Percentiles rank a stretch among this genome's conserved stretches.
Evolutionary conservation across 768 basidiomycete species (phyloP).

Genomic region (Leccinum boreale): DNA sequence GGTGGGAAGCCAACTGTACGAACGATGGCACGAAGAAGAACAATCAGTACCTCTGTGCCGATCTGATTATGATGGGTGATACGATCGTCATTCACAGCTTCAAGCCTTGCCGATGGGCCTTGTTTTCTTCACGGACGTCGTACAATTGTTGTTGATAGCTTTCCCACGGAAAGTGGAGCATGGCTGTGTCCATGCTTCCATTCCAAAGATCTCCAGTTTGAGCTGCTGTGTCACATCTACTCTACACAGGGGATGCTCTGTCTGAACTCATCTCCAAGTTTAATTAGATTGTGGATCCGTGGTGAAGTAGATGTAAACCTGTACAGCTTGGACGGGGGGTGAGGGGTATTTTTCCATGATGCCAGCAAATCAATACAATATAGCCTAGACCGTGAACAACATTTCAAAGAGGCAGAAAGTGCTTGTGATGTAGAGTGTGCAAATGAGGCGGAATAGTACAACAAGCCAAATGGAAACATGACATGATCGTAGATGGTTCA

Average conservation of each 20-base stretch:
- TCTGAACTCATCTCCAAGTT: background rate
- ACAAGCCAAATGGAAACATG: slow-evolving; percentile 1
- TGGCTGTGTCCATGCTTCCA: slow-evolving; percentile 15
- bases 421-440: slow-evolving; percentile 8
- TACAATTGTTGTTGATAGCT: background rate
- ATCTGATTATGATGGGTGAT: slow-evolving; percentile 9
- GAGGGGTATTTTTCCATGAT: slow-evolving; percentile 21
- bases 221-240: background rate
- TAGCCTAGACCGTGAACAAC: slow-evolving; percentile 19
- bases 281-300: background rate
- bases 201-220: background rate
- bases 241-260: slow-evolving; percentile 2
- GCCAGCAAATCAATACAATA: slow-evolving; percentile 11
- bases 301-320: slow-evolving; percentile 11
- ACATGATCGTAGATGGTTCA: background rate
- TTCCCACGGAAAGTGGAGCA: slow-evolving; percentile 15
- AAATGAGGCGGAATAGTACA: slow-evolving; percentile 12
- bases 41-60: background rate
- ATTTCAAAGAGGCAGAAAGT: slow-evolving; percentile 5
- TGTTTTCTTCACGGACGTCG: background rate
- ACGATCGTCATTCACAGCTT: slow-evolving; percentile 17
- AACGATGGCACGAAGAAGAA: background rate
- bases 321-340: slow-evolving; percentile 18
- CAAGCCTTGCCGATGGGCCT: background rate
- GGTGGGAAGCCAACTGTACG: slow-evolving; percentile 1